Evolutionary conservation across 768 basidiomycete genomes (phyloP), one percentile per base, ranked within the genome.

Genomic region (Amanita subjunquillea): DNA sequence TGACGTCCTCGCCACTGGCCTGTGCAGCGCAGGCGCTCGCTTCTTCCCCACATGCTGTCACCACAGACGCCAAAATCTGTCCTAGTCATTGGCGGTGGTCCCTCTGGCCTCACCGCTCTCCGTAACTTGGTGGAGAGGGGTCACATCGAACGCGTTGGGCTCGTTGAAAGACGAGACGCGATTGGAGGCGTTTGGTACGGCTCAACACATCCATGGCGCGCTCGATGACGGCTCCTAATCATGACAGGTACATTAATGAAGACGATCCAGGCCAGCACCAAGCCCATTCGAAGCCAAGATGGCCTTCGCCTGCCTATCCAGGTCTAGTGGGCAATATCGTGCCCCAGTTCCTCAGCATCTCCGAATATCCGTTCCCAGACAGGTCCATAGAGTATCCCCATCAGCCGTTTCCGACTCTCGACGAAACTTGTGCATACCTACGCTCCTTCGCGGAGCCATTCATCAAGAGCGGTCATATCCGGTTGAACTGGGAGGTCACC

Each of bases 121-220:
- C 71, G 76, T n/a, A 79, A 79, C 54, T 61, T 77, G 23, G 45
- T 66, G n/a, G 64, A 70, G 41, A 63, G 67, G 2, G 75, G 72
- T 8, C 36, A 65, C 0, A 76, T 76, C 25, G 70, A 69, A 1
- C 63, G 65, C 17, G 76, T 78, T 0, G 69, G 72, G 41, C 62
- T 76, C 0, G 73, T 72, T 4, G 78, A 79, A 61, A 62, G 77
- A 36, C 62, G 71, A 50, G 67, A 69, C 42, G 69, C 77, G 48
- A 64, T 78, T n/a, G 76, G 78, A 2, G 76, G 77, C 29, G 69
- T 76, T 2, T 78, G 78, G 78, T 77, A 34, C 50, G 4, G 30
- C 42, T 6, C 32, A 8, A 32, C 10, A 32, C 32, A 10, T 13
- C 13, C 32, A 32, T 32, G 32, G 10, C 32, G 32, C 32, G 32